phyloP scores from a whole-genome alignment of 805 yeast species.

The Zygoascus biomembranicola region DNA sequence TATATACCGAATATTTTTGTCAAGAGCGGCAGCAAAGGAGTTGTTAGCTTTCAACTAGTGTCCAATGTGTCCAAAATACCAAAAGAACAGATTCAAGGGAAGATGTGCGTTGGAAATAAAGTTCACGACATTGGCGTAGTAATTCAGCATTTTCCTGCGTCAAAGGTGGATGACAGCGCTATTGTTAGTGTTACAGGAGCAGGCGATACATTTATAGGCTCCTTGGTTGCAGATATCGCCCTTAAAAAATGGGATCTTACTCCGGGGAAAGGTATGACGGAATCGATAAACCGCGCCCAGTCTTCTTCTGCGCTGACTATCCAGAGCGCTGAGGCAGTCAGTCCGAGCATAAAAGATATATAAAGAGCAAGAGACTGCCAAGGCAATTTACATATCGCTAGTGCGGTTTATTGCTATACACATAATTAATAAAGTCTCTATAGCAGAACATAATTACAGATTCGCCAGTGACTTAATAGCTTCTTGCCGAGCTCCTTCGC shows the following conservation, averaged over 20 bases:
- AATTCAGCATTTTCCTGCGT: conserved; percentile 51
- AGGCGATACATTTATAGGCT: conserved; percentile 76
- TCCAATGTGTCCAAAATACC: conserved; percentile 14
- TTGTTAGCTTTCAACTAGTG: conserved; percentile 36
- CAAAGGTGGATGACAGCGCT: conserved; percentile 29
- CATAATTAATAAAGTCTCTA: background rate
- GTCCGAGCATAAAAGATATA: conserved; percentile 4
- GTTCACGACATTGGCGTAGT: conserved; percentile 39
- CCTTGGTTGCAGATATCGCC: conserved; percentile 39
- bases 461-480: conserved; percentile 29
- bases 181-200: conserved; percentile 77
- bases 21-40: conserved; percentile 62
- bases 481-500: conserved; percentile 43
- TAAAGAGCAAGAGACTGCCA: background rate
- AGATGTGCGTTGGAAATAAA: background rate
- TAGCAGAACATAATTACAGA: background rate
- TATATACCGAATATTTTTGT: conserved; percentile 57
- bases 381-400: too few species aligned
- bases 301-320: conserved; percentile 30
- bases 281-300: conserved; percentile 28
- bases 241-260: background rate
- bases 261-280: conserved; percentile 22
- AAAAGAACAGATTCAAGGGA: background rate
- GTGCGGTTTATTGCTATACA: background rate
- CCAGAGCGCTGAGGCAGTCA: conserved; percentile 26